Base-by-base conservation (phyloP, 192 early-diverging fungal genomes). In the Coemansia sp. region DNA sequence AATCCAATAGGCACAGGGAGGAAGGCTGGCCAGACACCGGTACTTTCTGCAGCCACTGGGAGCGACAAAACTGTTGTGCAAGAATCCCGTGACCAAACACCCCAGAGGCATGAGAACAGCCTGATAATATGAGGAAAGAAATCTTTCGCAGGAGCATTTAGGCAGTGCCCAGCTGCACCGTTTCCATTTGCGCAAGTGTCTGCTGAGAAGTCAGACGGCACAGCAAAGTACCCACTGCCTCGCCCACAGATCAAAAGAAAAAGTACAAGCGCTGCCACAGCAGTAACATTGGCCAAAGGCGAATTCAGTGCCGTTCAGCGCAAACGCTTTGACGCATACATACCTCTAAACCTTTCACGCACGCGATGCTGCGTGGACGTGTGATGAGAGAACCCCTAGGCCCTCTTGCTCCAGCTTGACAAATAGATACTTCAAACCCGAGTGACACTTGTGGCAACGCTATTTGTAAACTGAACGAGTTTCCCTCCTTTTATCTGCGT, bases 301-400 rank as follows among this genome's bases (percentile, higher is more conserved):
- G 41, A 45, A 45, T 45, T n/a, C 41, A 45, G 14, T n/a, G 16
- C 41, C 41, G 4, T n/a, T 16, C 14, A n/a, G 41, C 41, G 9
- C 14, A 45, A 16, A n/a, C 10, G 37, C 19, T 19, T 20, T 37
- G 18, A 8, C 37, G 27, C 29, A 13, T 57, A 57, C 60, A 62
- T 62, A 62, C 60, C 60, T 62, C 48, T 62, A 52, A 62, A 62
- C 16, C 16, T 62, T 50, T 52, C 60, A 43, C 60, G 60, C 48
- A 62, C 60, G 60, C 60, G 37, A 20, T 52, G 45, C 32, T 37
- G 60, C 60, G 60, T 52, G 27, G 49, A 50, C 60, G 49, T 38
- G 59, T 60, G 47, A 23, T 35, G 16, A 49, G 45, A 49, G 59
- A 60, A 49, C 59, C 59, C 11, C 14, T 14, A 35, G 59, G 59